Conservation (phyloP, 1,284 basidiomycete genomes). For the Ceratobasidium sp. region DNA sequence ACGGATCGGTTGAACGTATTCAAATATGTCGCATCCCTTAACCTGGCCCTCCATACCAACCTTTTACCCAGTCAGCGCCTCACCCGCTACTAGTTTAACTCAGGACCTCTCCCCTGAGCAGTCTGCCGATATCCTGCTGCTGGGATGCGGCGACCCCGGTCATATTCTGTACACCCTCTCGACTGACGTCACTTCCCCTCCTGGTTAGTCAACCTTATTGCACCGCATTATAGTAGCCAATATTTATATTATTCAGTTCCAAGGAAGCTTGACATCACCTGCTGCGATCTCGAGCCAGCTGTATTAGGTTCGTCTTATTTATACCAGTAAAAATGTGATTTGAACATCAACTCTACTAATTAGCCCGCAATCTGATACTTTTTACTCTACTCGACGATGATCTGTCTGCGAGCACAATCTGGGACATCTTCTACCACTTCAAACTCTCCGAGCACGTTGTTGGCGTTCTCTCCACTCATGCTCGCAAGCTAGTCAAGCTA, state of each 20-base stretch:
- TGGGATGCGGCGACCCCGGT: constrained; percentile 71
- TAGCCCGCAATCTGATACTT: constrained; percentile 63
- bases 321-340: neutral
- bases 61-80: constrained; percentile 65
- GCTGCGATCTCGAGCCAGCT: constrained; percentile 2
- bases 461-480: constrained; percentile 61
- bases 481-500: constrained; percentile 59
- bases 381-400: constrained; percentile 59
- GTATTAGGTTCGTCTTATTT: neutral
- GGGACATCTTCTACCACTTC: constrained; percentile 72
- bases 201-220: neutral
- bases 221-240: neutral
- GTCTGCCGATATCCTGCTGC: constrained; percentile 63
- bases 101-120: constrained; percentile 64
- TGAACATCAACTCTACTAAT: neutral
- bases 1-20: constrained; percentile 54
- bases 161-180: constrained; percentile 68
- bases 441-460: constrained; percentile 63
- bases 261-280: neutral
- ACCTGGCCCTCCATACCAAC: neutral
- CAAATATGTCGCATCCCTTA: constrained; percentile 11
- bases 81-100: constrained; percentile 65
- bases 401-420: constrained; percentile 56
- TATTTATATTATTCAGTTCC: neutral
- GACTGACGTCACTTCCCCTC: constrained; percentile 59